Conservation (phyloP, 2,329 filamentous ascomycete genomes). For the Juglanconis sp. region DNA sequence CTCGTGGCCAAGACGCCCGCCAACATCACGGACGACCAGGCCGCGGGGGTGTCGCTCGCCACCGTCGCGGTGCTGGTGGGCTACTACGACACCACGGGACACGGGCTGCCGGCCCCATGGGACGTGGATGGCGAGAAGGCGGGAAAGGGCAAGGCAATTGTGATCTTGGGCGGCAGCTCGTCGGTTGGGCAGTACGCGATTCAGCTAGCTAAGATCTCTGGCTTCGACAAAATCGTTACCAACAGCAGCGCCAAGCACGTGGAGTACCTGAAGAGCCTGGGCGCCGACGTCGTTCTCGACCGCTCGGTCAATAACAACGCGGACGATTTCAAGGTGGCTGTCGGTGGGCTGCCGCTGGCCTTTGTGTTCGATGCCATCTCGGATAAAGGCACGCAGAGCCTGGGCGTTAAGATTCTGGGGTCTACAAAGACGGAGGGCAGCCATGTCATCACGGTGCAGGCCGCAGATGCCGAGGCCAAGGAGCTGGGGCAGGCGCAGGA, state of each 20-base stretch:
- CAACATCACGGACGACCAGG: constrained; percentile 29
- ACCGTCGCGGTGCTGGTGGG: constrained; percentile 21
- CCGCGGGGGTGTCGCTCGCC: constrained; percentile 24
- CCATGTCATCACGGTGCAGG: constrained; percentile 20
- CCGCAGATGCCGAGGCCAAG: constrained; percentile 15
- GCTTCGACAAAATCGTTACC: constrained; percentile 42
- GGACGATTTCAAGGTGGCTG: constrained; percentile 24
- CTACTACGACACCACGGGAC: constrained; percentile 21
- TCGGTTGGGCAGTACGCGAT: constrained; percentile 42
- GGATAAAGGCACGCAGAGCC: constrained; percentile 25
- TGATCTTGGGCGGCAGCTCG: constrained; percentile 30
- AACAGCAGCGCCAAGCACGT: constrained; percentile 35
- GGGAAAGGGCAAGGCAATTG: constrained; percentile 38
- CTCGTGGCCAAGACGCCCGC: constrained; percentile 31
- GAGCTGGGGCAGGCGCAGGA: constrained; percentile 17
- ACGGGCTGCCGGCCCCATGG: constrained; percentile 30
- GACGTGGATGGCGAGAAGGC: constrained; percentile 28
- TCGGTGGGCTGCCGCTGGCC: constrained; percentile 25
- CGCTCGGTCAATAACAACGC: constrained; percentile 20
- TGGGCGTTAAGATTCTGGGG: constrained; percentile 27
- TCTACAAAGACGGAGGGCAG: constrained; percentile 20
- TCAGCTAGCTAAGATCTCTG: constrained; percentile 39
- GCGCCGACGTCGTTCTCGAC: constrained; percentile 22
- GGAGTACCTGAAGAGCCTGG: constrained; percentile 24
- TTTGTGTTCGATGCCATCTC: constrained; percentile 32